Percentiles rank a stretch among this genome's conserved stretches.
phyloP scores from a whole-genome alignment of 106 monocot species.

The Agapanthus africanus region DNA sequence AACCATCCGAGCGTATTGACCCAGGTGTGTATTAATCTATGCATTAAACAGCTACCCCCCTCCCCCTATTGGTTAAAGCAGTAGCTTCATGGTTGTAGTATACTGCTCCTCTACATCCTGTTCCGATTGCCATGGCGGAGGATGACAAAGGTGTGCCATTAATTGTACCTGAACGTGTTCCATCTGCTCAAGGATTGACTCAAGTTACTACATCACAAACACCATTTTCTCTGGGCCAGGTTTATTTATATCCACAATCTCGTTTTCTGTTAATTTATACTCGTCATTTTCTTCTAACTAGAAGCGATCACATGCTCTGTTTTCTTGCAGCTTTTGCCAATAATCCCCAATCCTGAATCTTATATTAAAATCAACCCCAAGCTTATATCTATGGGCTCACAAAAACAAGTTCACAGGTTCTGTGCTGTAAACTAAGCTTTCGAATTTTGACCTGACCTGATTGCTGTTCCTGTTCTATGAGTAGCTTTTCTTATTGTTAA shows the following conservation, averaged over 20 bases:
- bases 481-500: constrained; percentile 3
- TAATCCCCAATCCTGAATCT: constrained; percentile 49
- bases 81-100: constrained; percentile 31
- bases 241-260: constrained; percentile 10
- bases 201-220: constrained; percentile 55
- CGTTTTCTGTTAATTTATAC: background rate
- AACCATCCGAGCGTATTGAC: constrained; percentile 44
- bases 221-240: constrained; percentile 82
- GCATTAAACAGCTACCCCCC: too few relatives aligned
- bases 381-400: constrained; percentile 70
- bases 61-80: background rate
- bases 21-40: too few relatives aligned
- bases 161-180: constrained; percentile 59
- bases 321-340: constrained; percentile 49
- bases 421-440: background rate
- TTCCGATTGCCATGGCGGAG: constrained; percentile 48
- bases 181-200: constrained; percentile 50
- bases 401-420: constrained; percentile 79
- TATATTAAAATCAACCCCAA: constrained; percentile 78
- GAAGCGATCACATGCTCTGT: background rate
- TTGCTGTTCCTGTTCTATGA: background rate
- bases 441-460: background rate
- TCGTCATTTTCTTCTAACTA: background rate
- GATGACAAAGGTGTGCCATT: constrained; percentile 71
- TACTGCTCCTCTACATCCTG: constrained; percentile 48